phyloP scores from a whole-genome alignment of 352 stramenopile genomes.

The Phytophthora kernoviae region DNA sequence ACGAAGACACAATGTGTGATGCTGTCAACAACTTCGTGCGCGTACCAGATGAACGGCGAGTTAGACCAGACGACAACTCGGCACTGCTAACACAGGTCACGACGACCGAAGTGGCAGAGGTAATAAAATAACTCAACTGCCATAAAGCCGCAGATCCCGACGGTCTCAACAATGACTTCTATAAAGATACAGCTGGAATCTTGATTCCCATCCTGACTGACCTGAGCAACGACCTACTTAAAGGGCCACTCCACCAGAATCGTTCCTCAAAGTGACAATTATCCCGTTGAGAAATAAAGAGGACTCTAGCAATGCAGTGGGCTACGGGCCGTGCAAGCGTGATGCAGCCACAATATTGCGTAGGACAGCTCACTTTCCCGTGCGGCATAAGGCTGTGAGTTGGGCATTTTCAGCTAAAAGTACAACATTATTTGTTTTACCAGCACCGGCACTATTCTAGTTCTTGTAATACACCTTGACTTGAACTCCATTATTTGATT shows the following conservation, averaged over 20 bases:
- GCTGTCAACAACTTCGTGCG: neutral
- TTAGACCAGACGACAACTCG: neutral
- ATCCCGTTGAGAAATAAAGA: too few relatives aligned
- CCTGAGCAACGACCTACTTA: neutral
- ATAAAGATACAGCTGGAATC: neutral
- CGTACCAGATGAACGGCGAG: neutral
- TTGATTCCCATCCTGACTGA: neutral
- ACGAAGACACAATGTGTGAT: neutral
- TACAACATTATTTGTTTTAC: too few relatives aligned
- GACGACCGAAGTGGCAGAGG: neutral
- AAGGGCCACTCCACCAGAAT: neutral
- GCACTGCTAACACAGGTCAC: neutral
- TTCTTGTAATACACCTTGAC: too few relatives aligned
- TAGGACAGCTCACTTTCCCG: too few relatives aligned
- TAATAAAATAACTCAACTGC: neutral
- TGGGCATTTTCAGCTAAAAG: too few relatives aligned
- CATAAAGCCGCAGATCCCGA: neutral
- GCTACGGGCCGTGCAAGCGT: neutral
- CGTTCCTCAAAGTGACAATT: slow-evolving; percentile 1
- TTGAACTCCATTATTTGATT: too few relatives aligned
- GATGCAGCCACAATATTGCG: too few relatives aligned
- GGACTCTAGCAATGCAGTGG: neutral
- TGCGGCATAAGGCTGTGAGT: too few relatives aligned
- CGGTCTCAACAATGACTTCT: too few relatives aligned
- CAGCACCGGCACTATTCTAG: too few relatives aligned